Conservation (phyloP, 768 basidiomycete genomes). For the Hygrophoropsis aurantiaca region DNA sequence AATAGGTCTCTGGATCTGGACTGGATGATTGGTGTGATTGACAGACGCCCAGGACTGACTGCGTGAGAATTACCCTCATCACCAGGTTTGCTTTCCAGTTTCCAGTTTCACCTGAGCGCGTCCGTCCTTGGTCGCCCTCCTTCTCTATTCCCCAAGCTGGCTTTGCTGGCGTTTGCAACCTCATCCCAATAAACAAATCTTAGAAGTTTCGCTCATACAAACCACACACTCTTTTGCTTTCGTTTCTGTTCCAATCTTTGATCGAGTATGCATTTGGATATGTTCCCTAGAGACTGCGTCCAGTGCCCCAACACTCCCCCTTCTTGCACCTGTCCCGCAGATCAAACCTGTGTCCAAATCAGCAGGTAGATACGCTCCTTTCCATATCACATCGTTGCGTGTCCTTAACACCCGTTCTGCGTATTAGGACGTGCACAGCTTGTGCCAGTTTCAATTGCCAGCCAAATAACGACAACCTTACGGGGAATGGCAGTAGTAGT, state of each 20-base stretch:
- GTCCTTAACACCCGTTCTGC: slow-evolving; percentile 2
- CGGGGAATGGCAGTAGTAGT: slow-evolving; percentile 19
- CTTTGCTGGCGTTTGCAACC: slow-evolving; percentile 21
- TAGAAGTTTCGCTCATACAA: slow-evolving; percentile 18
- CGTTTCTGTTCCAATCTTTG: slow-evolving; percentile 16
- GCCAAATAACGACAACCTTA: slow-evolving; percentile 17
- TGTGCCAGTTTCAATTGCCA: slow-evolving; percentile 60
- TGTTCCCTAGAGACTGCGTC: slow-evolving; percentile 48
- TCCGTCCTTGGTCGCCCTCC: slow-evolving; percentile 6
- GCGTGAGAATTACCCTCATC: slow-evolving; percentile 1
- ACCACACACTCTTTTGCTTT: slow-evolving; percentile 34
- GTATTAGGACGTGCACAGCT: slow-evolving; percentile 53
- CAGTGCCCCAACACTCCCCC: slow-evolving; percentile 47
- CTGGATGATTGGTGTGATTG: slow-evolving; percentile 3
- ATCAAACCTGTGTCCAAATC: slow-evolving; percentile 60
- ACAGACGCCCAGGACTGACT: background rate
- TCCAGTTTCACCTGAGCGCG: slow-evolving; percentile 1
- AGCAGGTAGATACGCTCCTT: slow-evolving; percentile 45
- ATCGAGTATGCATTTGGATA: slow-evolving; percentile 36
- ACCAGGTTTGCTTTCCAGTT: background rate
- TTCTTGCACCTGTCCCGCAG: slow-evolving; percentile 52
- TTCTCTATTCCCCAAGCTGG: slow-evolving; percentile 13
- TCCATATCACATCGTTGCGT: slow-evolving; percentile 1
- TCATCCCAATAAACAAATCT: slow-evolving; percentile 15
- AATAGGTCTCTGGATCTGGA: slow-evolving; percentile 1